A percentile compares a stretch with the other conserved stretches of the same genome.
Conservation (phyloP, 345 rosid species). For the Iberis pinnata region DNA sequence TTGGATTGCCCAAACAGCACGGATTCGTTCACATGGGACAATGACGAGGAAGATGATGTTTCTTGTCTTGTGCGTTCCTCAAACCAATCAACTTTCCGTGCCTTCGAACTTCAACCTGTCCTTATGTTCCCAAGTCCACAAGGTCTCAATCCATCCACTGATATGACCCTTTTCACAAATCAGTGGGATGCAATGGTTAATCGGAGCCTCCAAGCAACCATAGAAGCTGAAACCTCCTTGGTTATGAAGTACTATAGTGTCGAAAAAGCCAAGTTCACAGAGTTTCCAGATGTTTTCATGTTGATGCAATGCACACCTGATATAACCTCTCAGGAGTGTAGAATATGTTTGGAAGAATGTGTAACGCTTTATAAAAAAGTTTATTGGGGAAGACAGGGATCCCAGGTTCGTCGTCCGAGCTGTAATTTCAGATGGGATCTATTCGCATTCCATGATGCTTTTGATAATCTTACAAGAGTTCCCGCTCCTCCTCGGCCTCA, state of each 20-base stretch:
- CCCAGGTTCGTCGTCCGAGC: background rate
- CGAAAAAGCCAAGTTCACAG: background rate
- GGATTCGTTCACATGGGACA: constrained; percentile 1
- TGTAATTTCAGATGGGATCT: constrained; percentile 12
- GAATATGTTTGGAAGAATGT: background rate
- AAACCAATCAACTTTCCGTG: background rate
- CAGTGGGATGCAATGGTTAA: constrained; percentile 12
- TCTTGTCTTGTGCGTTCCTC: constrained; percentile 13
- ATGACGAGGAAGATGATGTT: background rate
- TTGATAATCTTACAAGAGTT: background rate
- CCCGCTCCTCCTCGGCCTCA: background rate
- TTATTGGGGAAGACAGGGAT: constrained; percentile 3
- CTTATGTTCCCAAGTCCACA: background rate
- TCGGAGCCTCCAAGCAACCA: background rate
- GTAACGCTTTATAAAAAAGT: background rate
- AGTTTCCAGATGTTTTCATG: constrained; percentile 2
- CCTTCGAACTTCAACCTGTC: background rate
- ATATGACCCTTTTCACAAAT: background rate
- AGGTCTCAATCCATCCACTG: background rate
- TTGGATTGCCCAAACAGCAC: background rate
- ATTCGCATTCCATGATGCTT: constrained; percentile 1
- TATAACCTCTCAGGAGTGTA: background rate
- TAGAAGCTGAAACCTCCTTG: background rate
- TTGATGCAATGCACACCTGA: constrained; percentile 17
- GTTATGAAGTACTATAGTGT: background rate